These are phyloP conservation scores for Smallanthus sonchifolius DNA, from an alignment of 129 eudicot genomes.

Conservation along the genomic window DNA sequence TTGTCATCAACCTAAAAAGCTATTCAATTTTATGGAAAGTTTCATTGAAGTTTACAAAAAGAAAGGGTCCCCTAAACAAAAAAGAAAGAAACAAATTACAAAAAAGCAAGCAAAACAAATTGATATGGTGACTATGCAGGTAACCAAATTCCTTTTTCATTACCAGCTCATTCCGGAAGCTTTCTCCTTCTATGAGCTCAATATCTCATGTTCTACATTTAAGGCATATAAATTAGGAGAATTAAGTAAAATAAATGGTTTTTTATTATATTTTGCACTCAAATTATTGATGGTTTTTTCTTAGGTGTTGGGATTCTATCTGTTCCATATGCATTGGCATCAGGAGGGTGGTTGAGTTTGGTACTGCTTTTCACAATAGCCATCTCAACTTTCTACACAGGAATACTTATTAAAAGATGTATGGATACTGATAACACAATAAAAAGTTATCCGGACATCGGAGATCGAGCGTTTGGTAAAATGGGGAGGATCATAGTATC, in stretches of 20 bases:
- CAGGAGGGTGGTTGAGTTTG: slow-evolving; percentile 94
- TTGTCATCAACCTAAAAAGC: background rate
- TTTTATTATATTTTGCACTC: background rate
- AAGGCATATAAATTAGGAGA: background rate
- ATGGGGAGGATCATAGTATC: slow-evolving; percentile 58
- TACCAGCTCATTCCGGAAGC: too few species aligned
- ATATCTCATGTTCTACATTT: too few species aligned
- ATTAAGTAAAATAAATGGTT: background rate
- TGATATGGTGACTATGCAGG: background rate
- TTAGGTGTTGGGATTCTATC: slow-evolving; percentile 94
- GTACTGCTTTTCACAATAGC: slow-evolving; percentile 59
- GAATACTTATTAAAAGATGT: slow-evolving; percentile 64
- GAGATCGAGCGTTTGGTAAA: slow-evolving; percentile 70
- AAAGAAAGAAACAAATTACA: background rate
- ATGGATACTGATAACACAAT: slow-evolving; percentile 74
- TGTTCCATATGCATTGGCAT: slow-evolving; percentile 74
- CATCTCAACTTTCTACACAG: slow-evolving; percentile 61
- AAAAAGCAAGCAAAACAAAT: background rate
- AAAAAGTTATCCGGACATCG: slow-evolving; percentile 79
- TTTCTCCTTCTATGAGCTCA: too few species aligned
- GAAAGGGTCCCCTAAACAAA: background rate
- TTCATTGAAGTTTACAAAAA: background rate
- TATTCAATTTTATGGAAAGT: background rate
- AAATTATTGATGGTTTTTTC: background rate
- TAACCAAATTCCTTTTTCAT: too few species aligned